Evolutionary conservation across 2,329 filamentous ascomycete species (phyloP).

Genomic region (Hymenoscyphus albidus): DNA sequence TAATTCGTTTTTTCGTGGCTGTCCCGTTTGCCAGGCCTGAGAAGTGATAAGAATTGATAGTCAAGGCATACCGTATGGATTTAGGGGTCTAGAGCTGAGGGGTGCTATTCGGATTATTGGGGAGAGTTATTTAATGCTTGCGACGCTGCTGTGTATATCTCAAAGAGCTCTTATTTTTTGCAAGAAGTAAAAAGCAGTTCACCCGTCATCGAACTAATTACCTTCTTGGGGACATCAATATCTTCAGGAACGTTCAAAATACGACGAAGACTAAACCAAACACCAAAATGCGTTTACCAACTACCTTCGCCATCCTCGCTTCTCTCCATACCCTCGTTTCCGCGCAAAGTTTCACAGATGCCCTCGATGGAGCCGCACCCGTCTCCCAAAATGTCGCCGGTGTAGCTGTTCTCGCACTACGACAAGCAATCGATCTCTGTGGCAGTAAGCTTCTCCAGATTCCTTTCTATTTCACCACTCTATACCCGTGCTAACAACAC

Average conservation of each 20-base stretch:
- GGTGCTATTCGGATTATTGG: not conserved
- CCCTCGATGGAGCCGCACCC: slow-evolving; percentile 1
- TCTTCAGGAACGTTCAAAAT: not conserved
- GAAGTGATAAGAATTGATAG: not conserved
- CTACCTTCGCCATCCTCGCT: not conserved
- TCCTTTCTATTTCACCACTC: not conserved
- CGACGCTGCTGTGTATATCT: not conserved
- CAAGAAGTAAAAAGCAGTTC: not conserved
- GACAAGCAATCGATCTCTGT: not conserved
- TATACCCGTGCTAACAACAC: not conserved
- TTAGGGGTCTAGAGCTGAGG: not conserved
- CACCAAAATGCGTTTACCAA: slow-evolving; percentile 1
- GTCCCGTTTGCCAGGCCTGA: not conserved
- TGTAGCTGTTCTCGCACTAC: not conserved
- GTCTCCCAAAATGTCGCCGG: not conserved
- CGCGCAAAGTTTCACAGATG: not conserved
- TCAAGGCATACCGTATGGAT: not conserved
- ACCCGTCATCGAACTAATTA: too few relatives aligned
- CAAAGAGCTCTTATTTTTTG: not conserved
- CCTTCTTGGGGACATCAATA: too few relatives aligned
- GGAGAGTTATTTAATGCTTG: not conserved
- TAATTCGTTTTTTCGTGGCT: not conserved
- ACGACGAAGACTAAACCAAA: not conserved
- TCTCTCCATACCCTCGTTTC: not conserved
- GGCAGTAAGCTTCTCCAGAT: not conserved